Base-by-base conservation (phyloP, 768 basidiomycete genomes). In the Mycena latifolia region DNA sequence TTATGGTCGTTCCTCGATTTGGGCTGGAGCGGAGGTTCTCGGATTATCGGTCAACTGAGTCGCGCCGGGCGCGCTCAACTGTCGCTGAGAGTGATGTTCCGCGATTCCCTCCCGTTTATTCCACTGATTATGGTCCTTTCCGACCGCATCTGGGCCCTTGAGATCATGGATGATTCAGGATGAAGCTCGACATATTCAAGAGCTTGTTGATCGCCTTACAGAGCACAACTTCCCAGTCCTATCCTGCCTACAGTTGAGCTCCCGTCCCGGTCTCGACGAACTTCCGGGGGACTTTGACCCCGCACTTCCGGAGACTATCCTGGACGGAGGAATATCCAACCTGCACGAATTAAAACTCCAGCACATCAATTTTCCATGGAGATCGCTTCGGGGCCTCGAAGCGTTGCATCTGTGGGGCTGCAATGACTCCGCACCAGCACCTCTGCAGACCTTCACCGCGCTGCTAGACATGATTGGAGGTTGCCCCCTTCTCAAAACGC, bases 41-140 rank as follows among this genome's bases (percentile, higher is more conserved):
- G 33, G 6, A 35, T 35, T 35, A 35, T 35, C 33, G 33, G 14
- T 35, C 63, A 64, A 18, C 10, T 64, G 20, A 17, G 9, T 17
- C 48, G 39, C 12, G 57, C 63, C 5, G 63, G 55, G 5, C 48
- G 15, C 1, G 55, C 48, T 35, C 55, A 48, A 18, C 31, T 64
- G 5, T n/a, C 39, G 1, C 2, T 64, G n/a, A 56, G 45, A 48
- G 15, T 64, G 15, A 4, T 5, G 0, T 22, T n/a, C 1, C 52
- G 18, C 55, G 45, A 46, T 22, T 24, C n/a, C 9, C 18, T 4
- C 7, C 48, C 8, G n/a, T 12, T 27, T 20, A 31, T 24, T 2
- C 24, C 22, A n/a, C n/a, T n/a, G n/a, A 51, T 56, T 17, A 8
- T 63, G 27, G 29, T 41, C 0, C n/a, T 57, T 17, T 51, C 63